Base-by-base conservation (phyloP, 176 grass and related monocot species). In the Carex parvula region DNA sequence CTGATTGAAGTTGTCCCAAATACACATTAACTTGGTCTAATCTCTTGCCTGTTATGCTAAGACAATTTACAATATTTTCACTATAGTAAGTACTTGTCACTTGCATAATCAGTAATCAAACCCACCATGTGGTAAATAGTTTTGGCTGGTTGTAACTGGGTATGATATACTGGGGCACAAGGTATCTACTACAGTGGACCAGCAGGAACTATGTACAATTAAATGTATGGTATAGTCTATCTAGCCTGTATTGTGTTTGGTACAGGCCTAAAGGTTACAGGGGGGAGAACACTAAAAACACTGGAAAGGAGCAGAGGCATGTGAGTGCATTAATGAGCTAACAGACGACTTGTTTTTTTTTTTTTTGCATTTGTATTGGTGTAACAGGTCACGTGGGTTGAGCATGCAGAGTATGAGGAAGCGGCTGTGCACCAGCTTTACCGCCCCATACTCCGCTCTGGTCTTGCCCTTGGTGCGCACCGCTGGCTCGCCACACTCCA, bases 391-490 rank as follows among this genome's bases (percentile, higher is more conserved):
- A 99, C 89, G 79, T 99, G 96, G 96, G 86, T 99, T 67, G 96
- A 99, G 57, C 96, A 99, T 87, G 79, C 89, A 30, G 96, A 95
- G 90, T 99, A 95, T 74, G 85, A 90, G 67, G 96, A 93, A 78
- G 83, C 89, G 55, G 83, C 89, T 0, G 85, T 95, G 18, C 96
- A 93, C 86, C 88, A 80, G 83, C 93, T 99, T 60, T 99, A 93
- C 83, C 79, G 63, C 58, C 80, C 85, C 78, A 86, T 95, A 73
- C 87, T 95, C 18, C 81, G 72, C 17, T 99, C 93, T 22, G 93
- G 96, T 56, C 53, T 93, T 3, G 93, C 88, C 60, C 83, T 99
- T 76, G 96, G 96, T n/a, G 96, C 96, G 46, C 86, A 89, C 20
- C 75, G 91, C 30, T 99, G 96, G 96, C 84, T 99, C 0, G 85